A percentile compares a stretch with the other conserved stretches of the same genome.
Evolutionary conservation across 305 asterid genomes (phyloP).

Genomic region (Fraxinus sp.): DNA sequence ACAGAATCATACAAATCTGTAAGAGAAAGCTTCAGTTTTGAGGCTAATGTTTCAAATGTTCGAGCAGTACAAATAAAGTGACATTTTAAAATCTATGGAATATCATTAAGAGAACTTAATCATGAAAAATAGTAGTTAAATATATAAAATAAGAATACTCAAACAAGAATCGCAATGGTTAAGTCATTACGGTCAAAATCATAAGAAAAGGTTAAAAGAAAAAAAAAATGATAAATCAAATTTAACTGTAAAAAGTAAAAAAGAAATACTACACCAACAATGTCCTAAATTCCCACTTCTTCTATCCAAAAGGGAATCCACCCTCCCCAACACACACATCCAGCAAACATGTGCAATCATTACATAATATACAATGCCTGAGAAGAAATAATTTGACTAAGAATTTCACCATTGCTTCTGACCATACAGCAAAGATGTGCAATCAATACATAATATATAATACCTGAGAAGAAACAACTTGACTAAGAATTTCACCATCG

Average conservation of each 20-base stretch:
- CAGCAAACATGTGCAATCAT: conserved; percentile 15
- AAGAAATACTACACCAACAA: not conserved
- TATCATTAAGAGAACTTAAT: not conserved
- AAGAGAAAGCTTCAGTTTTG: not conserved
- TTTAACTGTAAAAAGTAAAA: not conserved
- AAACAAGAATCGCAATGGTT: conserved; percentile 21
- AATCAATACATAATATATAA: conserved; percentile 10
- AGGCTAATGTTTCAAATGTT: not conserved
- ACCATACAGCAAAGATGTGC: conserved; percentile 20
- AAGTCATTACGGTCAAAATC: conserved; percentile 26
- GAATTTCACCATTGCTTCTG: conserved; percentile 63
- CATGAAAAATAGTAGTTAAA: not conserved
- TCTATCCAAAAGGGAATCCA: not conserved
- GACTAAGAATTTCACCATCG: conserved; percentile 78
- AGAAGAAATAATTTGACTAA: conserved; percentile 78
- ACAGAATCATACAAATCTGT: not conserved
- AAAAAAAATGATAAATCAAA: not conserved
- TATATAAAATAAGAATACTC: conserved; percentile 14
- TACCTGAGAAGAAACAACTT: conserved; percentile 93
- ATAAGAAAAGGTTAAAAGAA: conserved; percentile 23
- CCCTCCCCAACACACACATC: conserved; percentile 17
- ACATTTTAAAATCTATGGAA: not conserved
- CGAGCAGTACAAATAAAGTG: not conserved
- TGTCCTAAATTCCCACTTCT: not conserved
- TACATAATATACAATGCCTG: conserved; percentile 52